phyloP scores from a whole-genome alignment of 148 eudicot genomes.

The Cornus suecica region DNA sequence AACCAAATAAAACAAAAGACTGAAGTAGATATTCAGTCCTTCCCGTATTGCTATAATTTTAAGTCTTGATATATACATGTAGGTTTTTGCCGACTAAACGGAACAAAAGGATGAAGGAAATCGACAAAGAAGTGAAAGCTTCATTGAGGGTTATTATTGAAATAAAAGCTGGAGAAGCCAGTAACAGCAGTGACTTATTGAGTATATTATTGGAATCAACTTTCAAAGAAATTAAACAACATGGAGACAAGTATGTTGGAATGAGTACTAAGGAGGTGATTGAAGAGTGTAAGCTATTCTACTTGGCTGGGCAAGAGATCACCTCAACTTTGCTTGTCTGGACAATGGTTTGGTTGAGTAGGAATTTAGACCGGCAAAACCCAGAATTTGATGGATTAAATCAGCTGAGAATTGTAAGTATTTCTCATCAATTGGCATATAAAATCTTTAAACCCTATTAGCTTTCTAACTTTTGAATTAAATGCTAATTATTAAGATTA shows the following conservation, averaged over 20 bases:
- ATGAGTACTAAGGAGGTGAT: conserved; percentile 8
- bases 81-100: conserved; percentile 15
- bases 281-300: conserved; percentile 13
- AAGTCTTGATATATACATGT: not conserved
- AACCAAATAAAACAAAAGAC: too few relatives aligned
- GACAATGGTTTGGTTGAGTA: conserved; percentile 13
- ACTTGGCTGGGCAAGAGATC: conserved; percentile 18
- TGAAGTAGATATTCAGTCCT: too few relatives aligned
- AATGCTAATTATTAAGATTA: too few relatives aligned
- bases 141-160: conserved; percentile 5
- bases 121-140: conserved; percentile 5
- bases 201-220: conserved; percentile 13
- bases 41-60: too few relatives aligned
- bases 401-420: conserved; percentile 9
- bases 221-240: not conserved
- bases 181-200: conserved; percentile 9
- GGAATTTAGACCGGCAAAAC: conserved; percentile 6
- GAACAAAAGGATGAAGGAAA: conserved; percentile 12
- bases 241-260: not conserved
- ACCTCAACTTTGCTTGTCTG: conserved; percentile 7
- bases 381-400: conserved; percentile 10
- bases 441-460: too few relatives aligned
- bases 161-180: not conserved
- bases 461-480: too few relatives aligned
- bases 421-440: not conserved